A percentile compares a stretch with the other conserved stretches of the same genome.
Evolutionary conservation across 805 yeast species (phyloP).

Genomic region (Starmerella tilneyi): DNA sequence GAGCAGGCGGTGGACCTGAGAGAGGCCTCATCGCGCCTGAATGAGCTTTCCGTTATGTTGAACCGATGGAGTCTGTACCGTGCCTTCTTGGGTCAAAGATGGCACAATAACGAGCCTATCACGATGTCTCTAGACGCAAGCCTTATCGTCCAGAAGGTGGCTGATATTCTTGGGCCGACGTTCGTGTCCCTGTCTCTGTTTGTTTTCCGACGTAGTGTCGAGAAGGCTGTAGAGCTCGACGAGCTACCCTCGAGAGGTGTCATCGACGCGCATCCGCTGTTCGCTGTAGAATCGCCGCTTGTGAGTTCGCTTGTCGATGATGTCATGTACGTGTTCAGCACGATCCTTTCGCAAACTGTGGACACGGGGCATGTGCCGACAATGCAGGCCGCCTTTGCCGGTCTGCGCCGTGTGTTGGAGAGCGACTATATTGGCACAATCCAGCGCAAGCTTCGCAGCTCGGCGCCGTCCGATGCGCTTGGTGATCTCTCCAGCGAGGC

Average conservation of each 20-base stretch:
- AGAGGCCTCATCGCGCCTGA: slow-evolving; percentile 53
- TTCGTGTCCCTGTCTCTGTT: slow-evolving; percentile 56
- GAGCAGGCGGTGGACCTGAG: slow-evolving; percentile 37
- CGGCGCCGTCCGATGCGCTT: slow-evolving; percentile 29
- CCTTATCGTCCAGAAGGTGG: slow-evolving; percentile 47
- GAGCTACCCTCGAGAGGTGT: slow-evolving; percentile 43
- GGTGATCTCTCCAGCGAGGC: slow-evolving; percentile 20
- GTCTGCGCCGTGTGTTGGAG: slow-evolving; percentile 50
- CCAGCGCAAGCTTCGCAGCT: slow-evolving; percentile 38
- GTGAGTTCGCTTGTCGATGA: slow-evolving; percentile 83
- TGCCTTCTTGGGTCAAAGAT: slow-evolving; percentile 58
- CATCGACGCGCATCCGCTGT: slow-evolving; percentile 12
- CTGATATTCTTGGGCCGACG: slow-evolving; percentile 43
- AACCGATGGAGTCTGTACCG: slow-evolving; percentile 62
- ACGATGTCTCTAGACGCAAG: slow-evolving; percentile 41
- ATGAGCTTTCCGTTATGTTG: slow-evolving; percentile 64
- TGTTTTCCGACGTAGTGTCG: slow-evolving; percentile 66
- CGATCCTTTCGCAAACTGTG: slow-evolving; percentile 52
- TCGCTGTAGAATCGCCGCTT: slow-evolving; percentile 46
- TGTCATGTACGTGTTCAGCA: slow-evolving; percentile 59
- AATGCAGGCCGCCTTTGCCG: slow-evolving; percentile 45
- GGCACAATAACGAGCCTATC: slow-evolving; percentile 32
- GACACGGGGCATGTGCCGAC: slow-evolving; percentile 58
- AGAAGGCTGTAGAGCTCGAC: slow-evolving; percentile 70
- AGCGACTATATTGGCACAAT: slow-evolving; percentile 53